Evolutionary conservation across 2,329 filamentous ascomycete genomes (phyloP).

Genomic region (Claviceps sp.): DNA sequence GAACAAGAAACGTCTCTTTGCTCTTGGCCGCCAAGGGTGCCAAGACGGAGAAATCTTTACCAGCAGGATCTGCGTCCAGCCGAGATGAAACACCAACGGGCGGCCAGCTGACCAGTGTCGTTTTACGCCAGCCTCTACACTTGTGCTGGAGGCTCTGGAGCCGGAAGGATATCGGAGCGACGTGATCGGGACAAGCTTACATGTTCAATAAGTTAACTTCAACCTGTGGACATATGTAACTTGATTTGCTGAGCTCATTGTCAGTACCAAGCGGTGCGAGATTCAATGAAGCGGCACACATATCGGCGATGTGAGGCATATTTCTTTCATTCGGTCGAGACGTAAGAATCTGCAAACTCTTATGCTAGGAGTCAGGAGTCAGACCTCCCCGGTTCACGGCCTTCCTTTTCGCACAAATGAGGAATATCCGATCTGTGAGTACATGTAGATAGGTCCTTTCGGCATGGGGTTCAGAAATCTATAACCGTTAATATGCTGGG

Average conservation of each 20-base stretch:
- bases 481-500: background rate
- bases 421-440: too few species aligned
- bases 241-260: background rate
- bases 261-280: background rate
- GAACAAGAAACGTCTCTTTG: background rate
- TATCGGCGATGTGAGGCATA: background rate
- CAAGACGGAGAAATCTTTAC: background rate
- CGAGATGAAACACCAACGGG: background rate
- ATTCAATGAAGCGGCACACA: background rate
- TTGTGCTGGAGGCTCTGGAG: background rate
- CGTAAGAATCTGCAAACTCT: background rate
- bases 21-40: background rate
- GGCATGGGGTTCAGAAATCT: background rate
- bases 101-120: background rate
- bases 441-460: background rate
- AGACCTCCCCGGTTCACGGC: too few species aligned
- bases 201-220: too few species aligned
- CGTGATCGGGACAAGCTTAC: background rate
- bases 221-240: background rate
- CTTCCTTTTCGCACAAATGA: too few species aligned
- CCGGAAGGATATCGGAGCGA: background rate
- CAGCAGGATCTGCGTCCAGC: background rate
- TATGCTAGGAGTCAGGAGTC: too few species aligned
- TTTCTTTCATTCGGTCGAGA: background rate
- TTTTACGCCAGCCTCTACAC: background rate